Evolutionary conservation across 1,284 basidiomycete genomes (phyloP), one percentile per base, ranked within the genome.

Genomic region (Moesziomyces sp.): DNA sequence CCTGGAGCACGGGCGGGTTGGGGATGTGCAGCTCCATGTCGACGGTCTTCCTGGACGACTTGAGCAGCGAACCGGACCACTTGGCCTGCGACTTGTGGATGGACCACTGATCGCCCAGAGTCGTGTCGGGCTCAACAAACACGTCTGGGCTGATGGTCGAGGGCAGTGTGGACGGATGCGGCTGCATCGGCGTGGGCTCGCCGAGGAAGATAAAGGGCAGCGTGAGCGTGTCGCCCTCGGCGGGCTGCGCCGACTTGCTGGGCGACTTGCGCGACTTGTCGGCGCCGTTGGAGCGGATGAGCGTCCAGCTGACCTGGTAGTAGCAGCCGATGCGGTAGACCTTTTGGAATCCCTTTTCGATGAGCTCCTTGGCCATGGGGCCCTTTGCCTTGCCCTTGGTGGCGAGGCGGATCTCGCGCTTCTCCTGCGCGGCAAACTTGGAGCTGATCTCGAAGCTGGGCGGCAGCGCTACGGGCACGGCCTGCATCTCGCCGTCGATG

Each of bases 251-350:
- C 30, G 55, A 55, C 63, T 73, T 76, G 66, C 58, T 57, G 13
- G 57, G 58, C 14, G 49, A 54, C 57, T 71, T 67, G 44, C 63
- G 58, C 28, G 47, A 42, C 53, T 67, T 64, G 21, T 61, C 63
- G 26, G 3, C 26, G 26, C 51, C 60, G 62, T 23, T 51, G 30
- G 63, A 26, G 18, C 68, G 57, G 24, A 74, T 57, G 3, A 79
- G 68, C 0, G 72, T 69, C 70, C 79, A 80, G 16, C 57, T 70
- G 48, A 78, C 73, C 44, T 66, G 61, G 46, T 81, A 81, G 65
- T 78, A 81, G 58, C 79, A 81, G n/a, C 79, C 79, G 48, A 81
- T 67, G 7, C 76, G 58, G 53, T 76, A 79, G 5, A 77, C 78
- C 44, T 77, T 70, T 40, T 70, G 71, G 38, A 81, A 72, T 0